These are phyloP conservation scores for Vigna mungo DNA, from an alignment of 306 rosid species.

Conservation along the genomic window DNA sequence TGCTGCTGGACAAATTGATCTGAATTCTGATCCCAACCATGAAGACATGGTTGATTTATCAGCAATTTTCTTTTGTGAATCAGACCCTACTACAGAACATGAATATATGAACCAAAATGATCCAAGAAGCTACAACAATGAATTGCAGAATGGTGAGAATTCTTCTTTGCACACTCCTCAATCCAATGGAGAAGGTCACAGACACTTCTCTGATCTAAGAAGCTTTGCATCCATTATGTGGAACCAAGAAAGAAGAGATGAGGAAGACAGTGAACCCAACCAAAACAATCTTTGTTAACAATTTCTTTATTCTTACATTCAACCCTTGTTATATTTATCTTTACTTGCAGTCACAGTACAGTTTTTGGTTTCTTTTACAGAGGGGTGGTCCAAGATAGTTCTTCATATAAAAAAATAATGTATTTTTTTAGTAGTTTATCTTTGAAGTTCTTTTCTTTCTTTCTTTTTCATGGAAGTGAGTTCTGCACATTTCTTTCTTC, in stretches of 20 bases:
- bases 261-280: conserved; percentile 45
- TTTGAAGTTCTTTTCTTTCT: conserved; percentile 3
- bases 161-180: conserved; percentile 51
- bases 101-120: conserved; percentile 52
- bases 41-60: conserved; percentile 60
- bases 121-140: conserved; percentile 45
- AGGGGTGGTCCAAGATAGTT: conserved; percentile 40
- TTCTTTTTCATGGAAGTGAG: conserved; percentile 16
- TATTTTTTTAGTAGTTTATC: conserved; percentile 38
- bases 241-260: conserved; percentile 58
- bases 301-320: conserved; percentile 1
- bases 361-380: conserved; percentile 42
- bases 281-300: conserved; percentile 49
- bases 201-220: conserved; percentile 55
- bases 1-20: conserved; percentile 73
- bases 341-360: conserved; percentile 37
- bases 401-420: conserved; percentile 37
- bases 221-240: conserved; percentile 50
- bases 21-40: conserved; percentile 77
- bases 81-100: conserved; percentile 43
- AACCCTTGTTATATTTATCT: conserved; percentile 10
- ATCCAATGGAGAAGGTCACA: conserved; percentile 53
- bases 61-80: conserved; percentile 33
- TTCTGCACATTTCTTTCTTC: conserved; percentile 33
- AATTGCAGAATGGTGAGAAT: conserved; percentile 47